These are phyloP conservation scores for Coelastrella sp. DNA, from an alignment of 139 green algal species.

Conservation along the genomic window DNA sequence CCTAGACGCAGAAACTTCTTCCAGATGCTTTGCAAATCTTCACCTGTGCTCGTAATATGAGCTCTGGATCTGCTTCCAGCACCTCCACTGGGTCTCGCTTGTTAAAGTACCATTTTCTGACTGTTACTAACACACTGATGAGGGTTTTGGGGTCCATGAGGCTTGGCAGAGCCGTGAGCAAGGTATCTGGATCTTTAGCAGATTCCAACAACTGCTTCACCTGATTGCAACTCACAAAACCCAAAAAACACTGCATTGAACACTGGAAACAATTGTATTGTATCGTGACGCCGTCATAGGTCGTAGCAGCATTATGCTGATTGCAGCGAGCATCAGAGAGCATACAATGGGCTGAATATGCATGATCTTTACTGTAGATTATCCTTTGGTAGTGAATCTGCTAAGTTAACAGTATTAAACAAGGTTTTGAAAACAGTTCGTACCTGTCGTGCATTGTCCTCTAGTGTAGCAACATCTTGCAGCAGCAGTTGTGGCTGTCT, in stretches of 20 bases:
- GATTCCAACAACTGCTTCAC: conserved; percentile 47
- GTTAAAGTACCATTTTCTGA: conserved; percentile 60
- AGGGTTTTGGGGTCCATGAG: conserved; percentile 51
- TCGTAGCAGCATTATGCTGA: too few species aligned
- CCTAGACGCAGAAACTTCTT: too few species aligned
- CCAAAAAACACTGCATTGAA: too few species aligned
- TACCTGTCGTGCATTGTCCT: conserved; percentile 44
- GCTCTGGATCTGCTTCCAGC: conserved; percentile 54
- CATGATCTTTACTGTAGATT: too few species aligned
- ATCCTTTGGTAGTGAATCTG: too few species aligned
- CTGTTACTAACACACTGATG: conserved; percentile 55
- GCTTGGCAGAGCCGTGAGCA: conserved; percentile 45
- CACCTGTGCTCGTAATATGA: conserved; percentile 55
- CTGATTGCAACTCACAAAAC: not conserved
- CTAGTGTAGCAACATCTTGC: not conserved
- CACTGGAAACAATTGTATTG: too few species aligned
- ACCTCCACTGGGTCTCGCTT: conserved; percentile 49
- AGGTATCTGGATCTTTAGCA: conserved; percentile 43
- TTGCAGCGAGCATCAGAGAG: too few species aligned
- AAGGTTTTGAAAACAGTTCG: too few species aligned
- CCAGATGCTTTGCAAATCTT: not conserved
- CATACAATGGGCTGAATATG: too few species aligned
- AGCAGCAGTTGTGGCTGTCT: conserved; percentile 29
- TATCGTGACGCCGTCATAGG: too few species aligned
- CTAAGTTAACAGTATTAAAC: too few species aligned